phyloP scores from a whole-genome alignment of 495 filamentous ascomycete genomes.

The Neurospora sp. region DNA sequence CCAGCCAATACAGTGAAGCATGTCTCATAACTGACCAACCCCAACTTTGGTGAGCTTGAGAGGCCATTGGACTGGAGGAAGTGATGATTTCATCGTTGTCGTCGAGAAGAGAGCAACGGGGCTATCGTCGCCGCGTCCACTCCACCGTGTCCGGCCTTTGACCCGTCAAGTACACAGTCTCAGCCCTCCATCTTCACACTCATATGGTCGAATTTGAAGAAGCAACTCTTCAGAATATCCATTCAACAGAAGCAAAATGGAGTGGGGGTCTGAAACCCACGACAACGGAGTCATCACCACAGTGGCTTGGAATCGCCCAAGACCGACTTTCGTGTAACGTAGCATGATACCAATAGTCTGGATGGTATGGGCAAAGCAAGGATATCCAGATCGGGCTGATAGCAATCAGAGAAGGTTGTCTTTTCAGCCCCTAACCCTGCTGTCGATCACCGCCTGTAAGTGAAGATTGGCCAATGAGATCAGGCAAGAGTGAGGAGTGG shows the following conservation, averaged over 20 bases:
- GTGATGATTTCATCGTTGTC: background rate
- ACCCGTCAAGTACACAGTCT: background rate
- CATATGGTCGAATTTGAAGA: background rate
- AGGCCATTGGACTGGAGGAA: background rate
- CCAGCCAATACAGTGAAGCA: background rate
- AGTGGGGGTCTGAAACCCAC: background rate
- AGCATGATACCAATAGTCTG: background rate
- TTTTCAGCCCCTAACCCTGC: background rate
- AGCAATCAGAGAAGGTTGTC: background rate
- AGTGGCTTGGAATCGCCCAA: background rate
- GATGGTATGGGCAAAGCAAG: background rate
- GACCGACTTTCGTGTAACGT: background rate
- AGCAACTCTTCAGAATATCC: background rate
- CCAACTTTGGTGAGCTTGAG: background rate
- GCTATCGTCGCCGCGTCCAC: background rate
- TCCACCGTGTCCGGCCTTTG: background rate
- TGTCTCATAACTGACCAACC: background rate
- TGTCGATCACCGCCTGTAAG: background rate
- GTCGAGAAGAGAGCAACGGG: background rate
- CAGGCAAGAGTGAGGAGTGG: rapidly evolving
- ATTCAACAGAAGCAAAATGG: background rate
- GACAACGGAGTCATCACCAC: background rate
- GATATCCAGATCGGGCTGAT: background rate
- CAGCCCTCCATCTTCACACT: background rate
- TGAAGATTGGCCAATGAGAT: background rate